A percentile compares a stretch with the other conserved stretches of the same genome.
Evolutionary conservation across 1,139 yeast genomes (phyloP).

Genomic region (Saccharomyces hybrid): DNA sequence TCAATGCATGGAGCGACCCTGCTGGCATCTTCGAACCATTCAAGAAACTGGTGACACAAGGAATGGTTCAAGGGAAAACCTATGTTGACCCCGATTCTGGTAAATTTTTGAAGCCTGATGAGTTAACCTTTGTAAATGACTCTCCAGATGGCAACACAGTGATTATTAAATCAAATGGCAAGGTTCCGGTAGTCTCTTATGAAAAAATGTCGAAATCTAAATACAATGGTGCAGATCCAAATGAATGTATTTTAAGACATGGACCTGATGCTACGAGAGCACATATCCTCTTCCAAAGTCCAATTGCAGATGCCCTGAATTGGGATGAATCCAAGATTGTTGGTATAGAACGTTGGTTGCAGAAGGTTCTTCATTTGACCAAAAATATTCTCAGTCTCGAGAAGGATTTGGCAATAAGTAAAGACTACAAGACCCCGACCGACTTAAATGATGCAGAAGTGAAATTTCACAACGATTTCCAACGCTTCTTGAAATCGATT

Average conservation of each 20-base stretch:
- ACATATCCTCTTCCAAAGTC: conserved; percentile 89
- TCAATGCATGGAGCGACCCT: conserved; percentile 53
- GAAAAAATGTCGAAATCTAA: conserved; percentile 98
- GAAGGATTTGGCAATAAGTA: conserved; percentile 11
- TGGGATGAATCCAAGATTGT: conserved; percentile 88
- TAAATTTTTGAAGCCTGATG: conserved; percentile 69
- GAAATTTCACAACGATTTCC: conserved; percentile 50
- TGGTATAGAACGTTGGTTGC: conserved; percentile 84
- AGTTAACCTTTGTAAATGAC: conserved; percentile 40
- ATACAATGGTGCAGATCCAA: conserved; percentile 89
- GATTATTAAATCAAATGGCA: conserved; percentile 43
- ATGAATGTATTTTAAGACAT: conserved; percentile 60
- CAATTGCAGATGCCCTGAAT: conserved; percentile 67
- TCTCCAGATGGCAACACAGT: conserved; percentile 34
- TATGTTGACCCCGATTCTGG: conserved; percentile 65
- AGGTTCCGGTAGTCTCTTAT: conserved; percentile 47
- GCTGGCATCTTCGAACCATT: conserved; percentile 67
- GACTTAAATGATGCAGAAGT: conserved; percentile 42
- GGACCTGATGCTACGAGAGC: conserved; percentile 97
- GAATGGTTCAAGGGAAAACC: conserved; percentile 96
- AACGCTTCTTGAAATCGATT: conserved; percentile 42
- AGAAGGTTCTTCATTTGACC: conserved; percentile 47
- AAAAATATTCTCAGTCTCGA: conserved; percentile 10
- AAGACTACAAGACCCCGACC: conserved; percentile 12
- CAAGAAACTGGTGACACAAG: conserved; percentile 75